Percentiles rank a stretch among this genome's conserved stretches.
These are phyloP conservation scores for Grammothele lineata DNA, from an alignment of 768 basidiomycete genomes.

Conservation along the genomic window DNA sequence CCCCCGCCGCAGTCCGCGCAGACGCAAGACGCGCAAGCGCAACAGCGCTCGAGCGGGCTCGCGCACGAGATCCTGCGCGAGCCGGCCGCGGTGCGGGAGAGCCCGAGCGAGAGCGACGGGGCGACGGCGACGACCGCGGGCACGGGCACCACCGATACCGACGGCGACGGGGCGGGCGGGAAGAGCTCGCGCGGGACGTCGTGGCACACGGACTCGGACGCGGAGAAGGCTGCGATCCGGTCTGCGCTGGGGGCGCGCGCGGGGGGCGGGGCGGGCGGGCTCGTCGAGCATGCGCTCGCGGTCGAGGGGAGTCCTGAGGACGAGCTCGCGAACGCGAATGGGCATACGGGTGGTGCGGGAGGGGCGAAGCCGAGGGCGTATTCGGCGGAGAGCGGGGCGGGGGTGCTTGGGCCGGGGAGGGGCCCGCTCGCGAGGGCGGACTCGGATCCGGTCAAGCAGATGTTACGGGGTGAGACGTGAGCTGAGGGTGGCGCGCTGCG, in stretches of 20 bases:
- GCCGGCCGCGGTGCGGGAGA: constrained; percentile 1
- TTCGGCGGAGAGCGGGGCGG: constrained; percentile 12
- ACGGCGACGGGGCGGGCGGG: constrained; percentile 7
- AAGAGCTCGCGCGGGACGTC: constrained; percentile 25
- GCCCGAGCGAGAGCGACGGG: constrained; percentile 11
- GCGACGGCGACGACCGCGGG: constrained; percentile 10
- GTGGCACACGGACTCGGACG: constrained; percentile 18
- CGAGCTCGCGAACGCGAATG: background rate
- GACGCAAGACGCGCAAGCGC: background rate
- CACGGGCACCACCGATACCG: constrained; percentile 1
- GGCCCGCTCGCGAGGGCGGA: constrained; percentile 13
- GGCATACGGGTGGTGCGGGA: too few species aligned
- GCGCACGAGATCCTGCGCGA: constrained; percentile 24
- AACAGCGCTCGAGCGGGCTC: constrained; percentile 22
- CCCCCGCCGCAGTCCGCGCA: constrained; percentile 7
- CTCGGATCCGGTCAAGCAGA: constrained; percentile 12
- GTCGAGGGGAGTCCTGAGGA: background rate
- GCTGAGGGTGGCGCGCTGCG: too few species aligned
- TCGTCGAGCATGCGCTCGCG: background rate
- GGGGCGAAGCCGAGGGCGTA: constrained; percentile 15
- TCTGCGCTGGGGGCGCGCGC: background rate
- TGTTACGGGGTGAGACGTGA: too few species aligned
- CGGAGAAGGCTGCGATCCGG: background rate
- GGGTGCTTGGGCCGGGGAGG: constrained; percentile 2
- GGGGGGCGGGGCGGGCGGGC: background rate